Base-by-base conservation (phyloP, 2,329 filamentous ascomycete species). In the Aspergillus amoenus region DNA sequence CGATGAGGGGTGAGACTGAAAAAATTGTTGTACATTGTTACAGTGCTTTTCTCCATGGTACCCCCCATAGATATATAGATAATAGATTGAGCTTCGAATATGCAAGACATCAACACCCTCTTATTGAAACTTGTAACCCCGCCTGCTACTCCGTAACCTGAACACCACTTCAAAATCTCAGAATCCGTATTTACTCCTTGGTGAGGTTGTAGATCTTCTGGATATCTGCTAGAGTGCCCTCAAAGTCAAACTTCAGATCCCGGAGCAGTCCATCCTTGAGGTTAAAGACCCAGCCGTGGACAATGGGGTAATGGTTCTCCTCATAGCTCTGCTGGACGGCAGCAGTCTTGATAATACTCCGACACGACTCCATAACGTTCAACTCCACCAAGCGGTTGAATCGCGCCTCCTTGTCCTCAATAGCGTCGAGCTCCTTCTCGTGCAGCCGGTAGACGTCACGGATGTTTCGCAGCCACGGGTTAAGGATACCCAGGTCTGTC, bases 281-380 rank as follows among this genome's bases (percentile, higher is more conserved):
- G 61, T 82, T 84, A 77, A 90, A 90, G 44, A 89, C 87, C 87
- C 87, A 90, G 37, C 86, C 88, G 74, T 89, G 87, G 52, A 90
- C 87, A 60, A 90, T 81, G 52, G 88, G 88, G 68, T 82, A 90
- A 63, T 81, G 74, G 65, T 88, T 85, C 68, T 82, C 72, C 45
- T 80, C 80, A 67, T 84, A 90, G 17, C 79, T 84, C 68, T 76
- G 82, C 79, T 77, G 88, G 77, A 69, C 74, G 9, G 73, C 89
- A 80, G 71, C 81, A 67, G 73, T 89, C 57, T 70, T 70, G 55
- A 70, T 65, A 21, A 70, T 60, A 46, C 69, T 70, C 30, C 65
- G 48, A 42, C 68, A 70, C 7, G 65, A 67, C 57, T 70, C 68
- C 2, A 70, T 55, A 22, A 71, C 67, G 42, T 71, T 71, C 45